These are phyloP conservation scores for Leptosphaerulina australis DNA, from an alignment of 2,329 filamentous ascomycete genomes.

Conservation along the genomic window DNA sequence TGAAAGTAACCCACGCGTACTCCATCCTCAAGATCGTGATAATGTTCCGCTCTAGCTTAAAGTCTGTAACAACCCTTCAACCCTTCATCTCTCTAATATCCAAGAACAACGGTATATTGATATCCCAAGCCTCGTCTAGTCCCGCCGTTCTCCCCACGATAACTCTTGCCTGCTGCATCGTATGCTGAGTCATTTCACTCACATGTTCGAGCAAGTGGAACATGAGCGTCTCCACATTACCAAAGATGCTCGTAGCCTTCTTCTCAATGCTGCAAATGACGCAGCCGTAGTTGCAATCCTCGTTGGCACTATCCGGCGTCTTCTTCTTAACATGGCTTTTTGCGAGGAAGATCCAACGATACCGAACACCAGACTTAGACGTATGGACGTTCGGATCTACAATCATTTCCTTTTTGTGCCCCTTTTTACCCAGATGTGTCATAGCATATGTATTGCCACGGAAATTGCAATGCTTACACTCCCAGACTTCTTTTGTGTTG, in stretches of 20 bases:
- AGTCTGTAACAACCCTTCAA: background rate
- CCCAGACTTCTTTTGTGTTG: conserved; percentile 42
- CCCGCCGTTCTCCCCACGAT: conserved; percentile 45
- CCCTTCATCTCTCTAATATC: conserved; percentile 20
- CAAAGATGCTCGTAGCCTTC: conserved; percentile 43
- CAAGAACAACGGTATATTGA: conserved; percentile 42
- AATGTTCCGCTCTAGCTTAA: background rate
- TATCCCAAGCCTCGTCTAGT: conserved; percentile 45
- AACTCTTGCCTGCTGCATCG: conserved; percentile 41
- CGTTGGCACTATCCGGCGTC: conserved; percentile 9
- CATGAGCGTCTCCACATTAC: conserved; percentile 49
- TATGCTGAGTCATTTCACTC: conserved; percentile 35
- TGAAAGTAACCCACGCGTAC: background rate
- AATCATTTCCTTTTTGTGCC: conserved; percentile 36
- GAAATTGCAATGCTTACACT: conserved; percentile 46
- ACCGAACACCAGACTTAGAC: conserved; percentile 39
- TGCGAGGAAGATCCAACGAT: conserved; percentile 50
- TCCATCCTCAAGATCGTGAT: background rate
- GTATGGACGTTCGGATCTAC: conserved; percentile 38
- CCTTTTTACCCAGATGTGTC: conserved; percentile 33
- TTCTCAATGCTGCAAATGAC: conserved; percentile 44
- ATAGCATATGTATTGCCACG: conserved; percentile 35
- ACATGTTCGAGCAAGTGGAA: conserved; percentile 49
- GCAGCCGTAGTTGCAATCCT: conserved; percentile 44
- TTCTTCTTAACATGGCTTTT: conserved; percentile 42